A percentile compares a stretch with the other conserved stretches of the same genome.
Conservation (phyloP, 2,329 filamentous ascomycete genomes). For the Monosporascus sp. region DNA sequence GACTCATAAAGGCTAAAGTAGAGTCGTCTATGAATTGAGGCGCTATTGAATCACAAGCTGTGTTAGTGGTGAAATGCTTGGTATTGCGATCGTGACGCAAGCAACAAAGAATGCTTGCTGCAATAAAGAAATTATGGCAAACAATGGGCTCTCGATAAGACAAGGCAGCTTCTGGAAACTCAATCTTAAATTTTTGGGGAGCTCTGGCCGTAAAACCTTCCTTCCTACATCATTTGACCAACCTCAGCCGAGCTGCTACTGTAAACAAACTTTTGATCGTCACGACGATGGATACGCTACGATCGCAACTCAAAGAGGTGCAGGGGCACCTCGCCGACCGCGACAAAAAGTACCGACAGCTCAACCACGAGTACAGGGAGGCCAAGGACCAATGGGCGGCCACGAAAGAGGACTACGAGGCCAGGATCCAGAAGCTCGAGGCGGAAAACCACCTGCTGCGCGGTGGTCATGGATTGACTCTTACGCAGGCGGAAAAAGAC, state of each 20-base stretch:
- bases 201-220: neutral
- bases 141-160: neutral
- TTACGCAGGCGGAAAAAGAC: constrained; percentile 12
- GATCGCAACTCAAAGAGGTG: constrained; percentile 19
- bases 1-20: no score
- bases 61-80: neutral
- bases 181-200: neutral
- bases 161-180: neutral
- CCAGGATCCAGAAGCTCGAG: constrained; percentile 11
- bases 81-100: neutral
- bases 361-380: constrained; percentile 11
- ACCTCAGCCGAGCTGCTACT: no score
- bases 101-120: neutral
- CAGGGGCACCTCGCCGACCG: constrained; percentile 20
- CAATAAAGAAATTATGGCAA: neutral
- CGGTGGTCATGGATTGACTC: constrained; percentile 9
- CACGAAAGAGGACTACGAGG: constrained; percentile 11
- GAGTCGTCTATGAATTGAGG: neutral
- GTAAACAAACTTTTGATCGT: no score
- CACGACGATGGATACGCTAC: constrained; percentile 18
- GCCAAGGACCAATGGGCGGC: constrained; percentile 9
- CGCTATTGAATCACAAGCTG: neutral
- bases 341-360: constrained; percentile 15
- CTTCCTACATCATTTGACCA: neutral
- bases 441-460: constrained; percentile 9